phyloP scores from a whole-genome alignment of 306 rosid genomes.

The Parietaria judaica region DNA sequence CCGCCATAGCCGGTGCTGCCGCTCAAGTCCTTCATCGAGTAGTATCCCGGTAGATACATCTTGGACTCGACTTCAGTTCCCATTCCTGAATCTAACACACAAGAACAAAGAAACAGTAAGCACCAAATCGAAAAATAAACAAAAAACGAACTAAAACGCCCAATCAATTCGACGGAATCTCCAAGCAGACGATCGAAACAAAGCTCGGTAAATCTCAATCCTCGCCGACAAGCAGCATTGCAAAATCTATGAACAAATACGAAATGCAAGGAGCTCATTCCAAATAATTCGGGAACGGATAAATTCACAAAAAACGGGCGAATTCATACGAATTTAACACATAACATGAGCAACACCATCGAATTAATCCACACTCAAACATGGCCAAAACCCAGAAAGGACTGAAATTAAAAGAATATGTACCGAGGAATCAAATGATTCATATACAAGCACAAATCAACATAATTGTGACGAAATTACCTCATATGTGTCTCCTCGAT shows the following conservation, averaged over 20 bases:
- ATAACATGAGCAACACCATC: too few species aligned
- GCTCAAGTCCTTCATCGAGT: constrained; percentile 15
- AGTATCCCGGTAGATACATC: constrained; percentile 27
- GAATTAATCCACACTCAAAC: neutral
- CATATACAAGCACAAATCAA: neutral
- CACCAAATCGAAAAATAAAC: neutral
- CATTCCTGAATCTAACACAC: constrained; percentile 27
- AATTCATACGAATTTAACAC: too few species aligned
- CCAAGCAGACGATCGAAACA: too few species aligned
- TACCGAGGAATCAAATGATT: neutral
- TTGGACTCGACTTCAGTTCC: constrained; percentile 31
- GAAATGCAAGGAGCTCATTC: neutral
- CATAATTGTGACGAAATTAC: constrained; percentile 3
- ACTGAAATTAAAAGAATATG: neutral
- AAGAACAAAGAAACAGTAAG: neutral
- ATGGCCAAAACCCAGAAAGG: neutral
- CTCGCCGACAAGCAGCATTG: neutral
- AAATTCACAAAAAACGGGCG: too few species aligned
- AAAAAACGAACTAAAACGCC: neutral
- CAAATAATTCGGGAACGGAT: neutral
- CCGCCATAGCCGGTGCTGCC: constrained; percentile 12
- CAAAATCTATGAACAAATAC: neutral
- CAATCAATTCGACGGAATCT: neutral
- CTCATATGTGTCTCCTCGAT: constrained; percentile 16
- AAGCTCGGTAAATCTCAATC: too few species aligned